Evolutionary conservation across 2,329 filamentous ascomycete species (phyloP).

Genomic region (Pyrenophora graminea): DNA sequence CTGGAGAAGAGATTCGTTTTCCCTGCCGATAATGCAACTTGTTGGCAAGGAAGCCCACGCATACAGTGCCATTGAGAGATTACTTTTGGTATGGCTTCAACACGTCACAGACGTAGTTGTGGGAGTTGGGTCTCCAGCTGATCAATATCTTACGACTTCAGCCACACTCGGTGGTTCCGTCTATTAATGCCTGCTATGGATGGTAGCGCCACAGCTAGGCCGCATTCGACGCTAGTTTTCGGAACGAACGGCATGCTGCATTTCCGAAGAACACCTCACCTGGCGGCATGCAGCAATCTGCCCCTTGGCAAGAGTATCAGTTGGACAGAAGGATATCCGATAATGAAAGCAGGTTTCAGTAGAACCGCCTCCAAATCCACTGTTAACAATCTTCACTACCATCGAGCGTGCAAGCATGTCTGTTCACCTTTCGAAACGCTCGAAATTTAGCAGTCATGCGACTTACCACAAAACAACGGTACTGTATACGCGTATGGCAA

Average conservation of each 20-base stretch:
- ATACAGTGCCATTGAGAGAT: too few relatives aligned
- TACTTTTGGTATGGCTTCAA: background rate
- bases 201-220: slow-evolving; percentile 19
- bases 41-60: too few relatives aligned
- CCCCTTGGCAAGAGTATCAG: background rate
- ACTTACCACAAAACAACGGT: slow-evolving; percentile 3
- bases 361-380: too few relatives aligned
- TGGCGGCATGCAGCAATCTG: background rate
- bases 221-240: background rate
- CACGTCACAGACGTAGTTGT: background rate
- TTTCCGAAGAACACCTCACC: slow-evolving; percentile 12
- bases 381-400: too few relatives aligned
- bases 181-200: slow-evolving; percentile 1
- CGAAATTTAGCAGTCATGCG: slow-evolving; percentile 14
- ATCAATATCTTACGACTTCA: slow-evolving; percentile 1
- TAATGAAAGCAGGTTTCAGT: too few relatives aligned
- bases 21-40: background rate
- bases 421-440: too few relatives aligned
- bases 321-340: background rate
- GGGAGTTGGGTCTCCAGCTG: background rate
- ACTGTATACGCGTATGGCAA: slow-evolving; percentile 21
- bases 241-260: slow-evolving; percentile 22
- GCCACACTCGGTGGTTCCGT: slow-evolving; percentile 13
- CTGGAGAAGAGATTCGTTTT: background rate
- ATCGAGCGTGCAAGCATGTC: too few relatives aligned